Evolutionary conservation across 2,329 filamentous ascomycete genomes (phyloP), one percentile per base, ranked within the genome.

Genomic region (Scedosporium boydii): DNA sequence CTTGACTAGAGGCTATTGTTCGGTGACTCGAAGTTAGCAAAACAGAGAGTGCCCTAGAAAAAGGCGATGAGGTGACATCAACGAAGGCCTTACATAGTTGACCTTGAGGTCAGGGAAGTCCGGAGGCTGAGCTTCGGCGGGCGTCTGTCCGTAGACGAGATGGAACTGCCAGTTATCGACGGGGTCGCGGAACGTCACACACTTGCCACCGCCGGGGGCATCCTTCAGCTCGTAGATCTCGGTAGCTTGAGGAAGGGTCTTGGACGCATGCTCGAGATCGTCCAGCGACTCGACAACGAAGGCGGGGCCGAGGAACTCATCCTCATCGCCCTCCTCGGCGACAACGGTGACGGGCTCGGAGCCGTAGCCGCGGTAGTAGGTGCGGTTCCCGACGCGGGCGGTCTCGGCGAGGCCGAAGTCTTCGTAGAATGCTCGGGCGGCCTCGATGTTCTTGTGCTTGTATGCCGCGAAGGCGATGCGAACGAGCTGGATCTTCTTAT

Each of bases 301-400:
- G 1, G 78, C 82, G 0, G 79, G 78, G 1, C 85, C 85, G 5
- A 80, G 77, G 68, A 87, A 88, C 62, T 77, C 73, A 63, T 81
- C 74, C 68, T 77, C 71, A 58, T 72, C 68, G 1, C 80, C 77
- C 59, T 75, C 74, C 63, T 77, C 76, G 58, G 83, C 78, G 65
- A 82, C 84, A 55, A 87, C 77, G 2, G 86, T 74, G 69, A 84
- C 87, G 12, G 83, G 83, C 66, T 87, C 84, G 6, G 72, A 73
- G 14, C 85, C 84, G 68, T 86, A 87, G 18, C 85, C 85, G 48
- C 82, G 80, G 70, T 80, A 86, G 74, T 82, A 88, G 38, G 82
- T 80, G 62, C 73, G 77, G 56, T 78, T 73, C 29, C 74, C 76
- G 2, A 70, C 66, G 60, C 69, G 70, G 64, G 74, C 73, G 9